A percentile compares a stretch with the other conserved stretches of the same genome.
Evolutionary conservation across 139 green algal species (phyloP).

Genomic region (Chlamydomonas sphaeroides): DNA sequence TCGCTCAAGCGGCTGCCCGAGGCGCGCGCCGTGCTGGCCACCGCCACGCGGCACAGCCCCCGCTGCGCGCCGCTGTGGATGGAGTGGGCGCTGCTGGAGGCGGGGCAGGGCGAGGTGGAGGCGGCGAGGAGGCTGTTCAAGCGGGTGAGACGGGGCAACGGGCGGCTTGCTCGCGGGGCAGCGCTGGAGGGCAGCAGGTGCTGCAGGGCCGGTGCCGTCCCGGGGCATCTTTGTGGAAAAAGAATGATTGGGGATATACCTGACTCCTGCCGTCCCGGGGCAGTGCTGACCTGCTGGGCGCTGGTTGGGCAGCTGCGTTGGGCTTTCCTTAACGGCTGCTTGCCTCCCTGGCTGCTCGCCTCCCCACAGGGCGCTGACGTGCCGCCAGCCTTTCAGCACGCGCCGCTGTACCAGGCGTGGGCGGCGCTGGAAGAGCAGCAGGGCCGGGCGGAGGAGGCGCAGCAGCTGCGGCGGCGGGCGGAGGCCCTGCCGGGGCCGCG

Average conservation of each 20-base stretch:
- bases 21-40: constrained; percentile 57
- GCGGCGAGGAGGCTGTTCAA: constrained; percentile 63
- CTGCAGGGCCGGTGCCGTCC: not conserved
- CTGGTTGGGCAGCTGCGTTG: not conserved
- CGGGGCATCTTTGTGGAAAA: not conserved
- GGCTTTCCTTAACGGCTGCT: not conserved
- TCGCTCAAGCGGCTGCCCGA: constrained; percentile 16
- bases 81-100: constrained; percentile 83
- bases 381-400: constrained; percentile 57
- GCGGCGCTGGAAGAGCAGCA: constrained; percentile 56
- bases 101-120: constrained; percentile 44
- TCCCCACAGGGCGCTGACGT: constrained; percentile 39
- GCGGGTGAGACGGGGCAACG: not conserved
- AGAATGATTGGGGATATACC: not conserved
- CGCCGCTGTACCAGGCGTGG: constrained; percentile 74
- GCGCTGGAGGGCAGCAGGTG: not conserved
- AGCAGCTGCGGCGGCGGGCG: constrained; percentile 20
- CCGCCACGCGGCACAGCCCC: constrained; percentile 62
- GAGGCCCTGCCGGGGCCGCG: constrained; percentile 2
- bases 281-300: too few relatives aligned
- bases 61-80: constrained; percentile 71
- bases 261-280: too few relatives aligned
- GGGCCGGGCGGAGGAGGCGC: constrained; percentile 43
- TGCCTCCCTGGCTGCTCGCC: not conserved
- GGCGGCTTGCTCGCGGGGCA: not conserved